phyloP scores from a whole-genome alignment of 352 stramenopile species.

The Pythium angustatum region DNA sequence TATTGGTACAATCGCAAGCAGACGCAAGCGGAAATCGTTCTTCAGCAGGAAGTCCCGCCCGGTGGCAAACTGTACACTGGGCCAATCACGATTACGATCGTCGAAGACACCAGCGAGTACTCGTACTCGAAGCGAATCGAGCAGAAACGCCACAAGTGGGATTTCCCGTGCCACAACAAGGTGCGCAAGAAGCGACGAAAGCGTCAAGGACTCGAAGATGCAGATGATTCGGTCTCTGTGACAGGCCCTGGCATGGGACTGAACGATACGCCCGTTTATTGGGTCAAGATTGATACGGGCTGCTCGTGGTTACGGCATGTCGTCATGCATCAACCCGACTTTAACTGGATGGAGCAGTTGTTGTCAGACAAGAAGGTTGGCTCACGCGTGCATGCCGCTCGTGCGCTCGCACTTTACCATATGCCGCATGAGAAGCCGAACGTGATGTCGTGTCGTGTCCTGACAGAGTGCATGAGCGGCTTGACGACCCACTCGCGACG shows the following conservation, averaged over 20 bases:
- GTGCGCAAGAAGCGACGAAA: constrained; percentile 86
- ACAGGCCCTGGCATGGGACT: constrained; percentile 78
- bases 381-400: constrained; percentile 75
- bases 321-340: constrained; percentile 86
- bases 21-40: constrained; percentile 80
- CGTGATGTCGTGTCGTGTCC: constrained; percentile 82
- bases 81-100: constrained; percentile 82
- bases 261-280: constrained; percentile 86
- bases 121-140: constrained; percentile 83
- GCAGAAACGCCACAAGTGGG: constrained; percentile 84
- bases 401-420: constrained; percentile 75
- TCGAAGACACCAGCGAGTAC: constrained; percentile 85
- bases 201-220: constrained; percentile 74
- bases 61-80: constrained; percentile 81
- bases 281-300: constrained; percentile 85
- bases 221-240: constrained; percentile 79
- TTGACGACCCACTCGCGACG: constrained; percentile 80
- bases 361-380: constrained; percentile 83
- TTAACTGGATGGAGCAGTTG: constrained; percentile 89
- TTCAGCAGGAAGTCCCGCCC: constrained; percentile 80
- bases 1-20: constrained; percentile 91
- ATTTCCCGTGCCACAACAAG: constrained; percentile 85
- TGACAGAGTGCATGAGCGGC: constrained; percentile 85
- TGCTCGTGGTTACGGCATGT: constrained; percentile 79
- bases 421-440: constrained; percentile 83